phyloP scores from a whole-genome alignment of 768 basidiomycete species.

The Amanita subjunquillea region DNA sequence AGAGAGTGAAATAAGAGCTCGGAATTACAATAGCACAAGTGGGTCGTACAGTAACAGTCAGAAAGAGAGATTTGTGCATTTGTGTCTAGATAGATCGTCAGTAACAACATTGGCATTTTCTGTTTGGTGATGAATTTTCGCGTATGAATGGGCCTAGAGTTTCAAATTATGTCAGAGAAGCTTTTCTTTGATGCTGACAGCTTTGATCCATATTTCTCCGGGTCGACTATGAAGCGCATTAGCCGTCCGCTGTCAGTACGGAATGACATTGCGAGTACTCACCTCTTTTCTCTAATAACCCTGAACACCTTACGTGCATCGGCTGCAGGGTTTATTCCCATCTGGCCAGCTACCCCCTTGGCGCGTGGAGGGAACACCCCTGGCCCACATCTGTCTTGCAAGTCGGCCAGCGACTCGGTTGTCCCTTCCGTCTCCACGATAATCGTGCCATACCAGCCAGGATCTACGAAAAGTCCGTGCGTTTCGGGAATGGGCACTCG shows the following conservation, averaged over 20 bases:
- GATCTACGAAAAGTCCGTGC: constrained; percentile 50
- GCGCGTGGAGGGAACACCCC: constrained; percentile 57
- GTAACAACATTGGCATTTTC: not conserved
- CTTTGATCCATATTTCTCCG: constrained; percentile 62
- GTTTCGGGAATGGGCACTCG: constrained; percentile 44
- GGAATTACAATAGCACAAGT: not conserved
- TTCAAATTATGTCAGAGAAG: constrained; percentile 26
- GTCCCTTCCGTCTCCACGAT: constrained; percentile 84
- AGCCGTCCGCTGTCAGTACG: not conserved
- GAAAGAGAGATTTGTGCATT: not conserved
- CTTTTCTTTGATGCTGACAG: constrained; percentile 58
- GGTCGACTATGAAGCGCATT: constrained; percentile 40
- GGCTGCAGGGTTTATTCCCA: constrained; percentile 28
- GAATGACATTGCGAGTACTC: constrained; percentile 4
- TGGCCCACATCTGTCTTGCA: constrained; percentile 63
- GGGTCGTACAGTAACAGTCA: not conserved
- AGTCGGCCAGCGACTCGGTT: constrained; percentile 71
- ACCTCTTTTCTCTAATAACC: constrained; percentile 72
- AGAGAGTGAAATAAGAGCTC: not conserved
- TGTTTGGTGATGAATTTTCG: not conserved
- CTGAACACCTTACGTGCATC: constrained; percentile 38
- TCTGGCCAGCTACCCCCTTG: constrained; percentile 25
- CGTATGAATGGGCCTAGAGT: not conserved
- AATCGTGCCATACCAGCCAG: constrained; percentile 77
- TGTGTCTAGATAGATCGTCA: not conserved